Evolutionary conservation across 2,329 filamentous ascomycete genomes (phyloP), one percentile per base, ranked within the genome.

Genomic region (Sporothrix curviconia): DNA sequence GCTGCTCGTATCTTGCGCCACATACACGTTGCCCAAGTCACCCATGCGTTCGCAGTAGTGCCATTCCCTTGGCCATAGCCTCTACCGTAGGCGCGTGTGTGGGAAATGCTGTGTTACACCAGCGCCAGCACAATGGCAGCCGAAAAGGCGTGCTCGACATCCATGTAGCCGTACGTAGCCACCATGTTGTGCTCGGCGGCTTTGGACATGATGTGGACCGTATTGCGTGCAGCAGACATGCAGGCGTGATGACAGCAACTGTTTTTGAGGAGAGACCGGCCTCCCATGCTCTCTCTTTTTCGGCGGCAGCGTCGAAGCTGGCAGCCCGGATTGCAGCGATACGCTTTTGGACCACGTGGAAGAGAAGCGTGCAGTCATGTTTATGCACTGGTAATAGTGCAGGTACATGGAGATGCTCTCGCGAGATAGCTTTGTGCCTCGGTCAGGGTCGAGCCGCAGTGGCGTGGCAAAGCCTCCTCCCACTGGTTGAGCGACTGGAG

Each of bases 321-420:
- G 3, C 67, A 56, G 5, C 68, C 17, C 68, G 65, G 17, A 63
- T 61, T 15, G 59, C 56, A 49, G 72, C 69, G 0, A 81, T 68
- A 4, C 77, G 72, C 43, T 72, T 71, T 64, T 79, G 76, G 7
- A 80, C 76, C 3, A 82, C 74, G 60, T 80, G 74, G 59, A 81
- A 80, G 0, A 82, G 70, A 24, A 79, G 4, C 79, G 69, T 0
- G 74, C 76, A 0, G 78, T 79, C 78, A 82, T 81, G 62, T 81
- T 80, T 63, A 82, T 75, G 63, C 79, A 82, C 43, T 80, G 78
- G 59, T 80, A 80, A 61, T 81, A 81, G 61, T 82, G 79, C 22
- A 80, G 66, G 55, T 78, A 75, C 3, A 76, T 77, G 1, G 77
- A 79, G 4, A 64, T 61, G 50, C 60, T 61, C 44, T 64, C 63